Evolutionary conservation across 148 eudicot genomes (phyloP).

Genomic region (Chenopodium quinoa): DNA sequence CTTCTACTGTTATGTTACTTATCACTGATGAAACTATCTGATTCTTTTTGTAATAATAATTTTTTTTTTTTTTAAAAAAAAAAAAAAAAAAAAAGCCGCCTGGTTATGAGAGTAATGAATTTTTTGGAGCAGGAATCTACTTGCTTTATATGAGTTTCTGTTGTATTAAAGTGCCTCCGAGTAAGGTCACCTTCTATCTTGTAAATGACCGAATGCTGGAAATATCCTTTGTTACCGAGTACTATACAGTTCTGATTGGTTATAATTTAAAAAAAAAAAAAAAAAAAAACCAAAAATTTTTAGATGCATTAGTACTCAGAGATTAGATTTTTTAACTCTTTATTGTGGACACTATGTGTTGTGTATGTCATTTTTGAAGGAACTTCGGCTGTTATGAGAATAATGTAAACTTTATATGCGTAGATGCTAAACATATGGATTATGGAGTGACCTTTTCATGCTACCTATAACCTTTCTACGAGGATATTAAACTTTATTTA

Average conservation of each 20-base stretch:
- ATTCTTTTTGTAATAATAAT: no score
- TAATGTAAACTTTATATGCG: background rate
- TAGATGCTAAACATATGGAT: background rate
- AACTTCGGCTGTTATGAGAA: background rate
- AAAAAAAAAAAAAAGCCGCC: no score
- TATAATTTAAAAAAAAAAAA: no score
- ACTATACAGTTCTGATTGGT: no score
- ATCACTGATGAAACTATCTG: background rate
- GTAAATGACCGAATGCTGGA: background rate
- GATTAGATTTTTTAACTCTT: background rate
- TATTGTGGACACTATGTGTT: background rate
- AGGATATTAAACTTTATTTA: no score
- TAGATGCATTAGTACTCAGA: no score
- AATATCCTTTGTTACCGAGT: background rate
- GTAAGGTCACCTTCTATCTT: background rate
- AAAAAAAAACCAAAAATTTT: no score
- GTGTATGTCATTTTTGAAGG: no score
- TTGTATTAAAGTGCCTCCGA: background rate
- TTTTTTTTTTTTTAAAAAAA: no score
- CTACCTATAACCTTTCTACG: background rate
- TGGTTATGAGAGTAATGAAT: background rate
- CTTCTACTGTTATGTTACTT: background rate
- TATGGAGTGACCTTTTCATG: background rate
- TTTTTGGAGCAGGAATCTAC: background rate
- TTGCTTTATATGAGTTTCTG: background rate